Evolutionary conservation across 2,329 filamentous ascomycete species (phyloP).

Genomic region (Fusarium agapanthi): DNA sequence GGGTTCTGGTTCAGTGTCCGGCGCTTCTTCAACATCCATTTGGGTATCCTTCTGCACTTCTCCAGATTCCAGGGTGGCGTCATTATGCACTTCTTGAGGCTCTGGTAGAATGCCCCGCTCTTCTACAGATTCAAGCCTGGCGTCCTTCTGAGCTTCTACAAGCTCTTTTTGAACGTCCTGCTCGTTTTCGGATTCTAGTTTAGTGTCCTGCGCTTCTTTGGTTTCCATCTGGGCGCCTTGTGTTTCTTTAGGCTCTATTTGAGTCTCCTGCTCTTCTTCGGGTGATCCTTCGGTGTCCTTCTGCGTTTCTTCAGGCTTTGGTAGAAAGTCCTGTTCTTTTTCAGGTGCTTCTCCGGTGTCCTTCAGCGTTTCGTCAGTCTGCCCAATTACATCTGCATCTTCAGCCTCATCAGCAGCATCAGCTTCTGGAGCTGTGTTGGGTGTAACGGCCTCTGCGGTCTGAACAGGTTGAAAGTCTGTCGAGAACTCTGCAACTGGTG

Average conservation of each 20-base stretch:
- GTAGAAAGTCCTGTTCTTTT: not conserved
- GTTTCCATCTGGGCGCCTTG: not conserved
- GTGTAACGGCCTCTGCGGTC: not conserved
- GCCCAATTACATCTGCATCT: not conserved
- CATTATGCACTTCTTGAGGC: not conserved
- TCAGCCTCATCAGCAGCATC: not conserved
- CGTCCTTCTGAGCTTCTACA: not conserved
- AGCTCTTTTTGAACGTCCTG: not conserved
- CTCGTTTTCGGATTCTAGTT: not conserved
- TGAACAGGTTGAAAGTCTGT: not conserved
- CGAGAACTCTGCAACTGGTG: not conserved
- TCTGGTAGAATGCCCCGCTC: not conserved
- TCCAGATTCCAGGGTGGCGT: too few species aligned
- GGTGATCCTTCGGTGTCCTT: not conserved
- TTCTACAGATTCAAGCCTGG: not conserved
- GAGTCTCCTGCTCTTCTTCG: not conserved
- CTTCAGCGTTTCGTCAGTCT: not conserved
- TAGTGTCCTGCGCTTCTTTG: not conserved
- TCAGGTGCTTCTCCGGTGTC: too few species aligned
- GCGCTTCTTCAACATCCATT: not conserved
- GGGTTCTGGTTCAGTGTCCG: not conserved
- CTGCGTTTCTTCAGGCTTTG: not conserved
- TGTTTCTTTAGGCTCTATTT: not conserved
- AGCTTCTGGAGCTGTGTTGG: not conserved
- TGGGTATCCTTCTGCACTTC: not conserved